These are phyloP conservation scores for Pisolithus sp. DNA, from an alignment of 768 basidiomycete genomes.

Conservation along the genomic window DNA sequence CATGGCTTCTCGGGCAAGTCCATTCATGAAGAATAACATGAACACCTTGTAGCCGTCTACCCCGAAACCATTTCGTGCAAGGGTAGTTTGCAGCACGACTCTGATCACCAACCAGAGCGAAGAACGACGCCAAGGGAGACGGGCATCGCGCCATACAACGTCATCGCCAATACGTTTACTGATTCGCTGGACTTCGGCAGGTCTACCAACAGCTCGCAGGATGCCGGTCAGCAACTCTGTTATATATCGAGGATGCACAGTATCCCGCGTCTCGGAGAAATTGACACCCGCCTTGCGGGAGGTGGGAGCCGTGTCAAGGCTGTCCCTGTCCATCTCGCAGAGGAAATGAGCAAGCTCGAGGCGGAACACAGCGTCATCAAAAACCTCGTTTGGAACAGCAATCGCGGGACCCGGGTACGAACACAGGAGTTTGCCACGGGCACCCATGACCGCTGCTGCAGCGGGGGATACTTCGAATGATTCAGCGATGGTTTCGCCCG, in stretches of 20 bases:
- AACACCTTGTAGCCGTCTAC: constrained; percentile 26
- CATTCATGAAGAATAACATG: constrained; percentile 26
- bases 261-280: constrained; percentile 2
- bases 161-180: constrained; percentile 43
- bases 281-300: too few relatives aligned
- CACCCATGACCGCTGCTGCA: constrained; percentile 23
- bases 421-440: constrained; percentile 32
- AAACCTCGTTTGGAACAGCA: constrained; percentile 16
- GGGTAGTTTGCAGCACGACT: constrained; percentile 37
- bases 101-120: constrained; percentile 45
- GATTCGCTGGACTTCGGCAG: constrained; percentile 24
- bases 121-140: constrained; percentile 44
- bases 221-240: constrained; percentile 44
- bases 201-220: constrained; percentile 31
- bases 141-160: constrained; percentile 30
- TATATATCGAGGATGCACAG: constrained; percentile 41
- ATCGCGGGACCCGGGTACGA: constrained; percentile 37
- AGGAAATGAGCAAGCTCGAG: neutral
- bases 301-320: constrained; percentile 20
- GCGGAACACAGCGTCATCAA: neutral
- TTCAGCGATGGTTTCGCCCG: constrained; percentile 28
- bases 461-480: constrained; percentile 36
- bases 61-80: constrained; percentile 13
- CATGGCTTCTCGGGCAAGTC: constrained; percentile 7
- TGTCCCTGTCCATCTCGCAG: constrained; percentile 15